These are phyloP conservation scores for Rhizophora apiculata DNA, from an alignment of 345 rosid species.

Conservation along the genomic window DNA sequence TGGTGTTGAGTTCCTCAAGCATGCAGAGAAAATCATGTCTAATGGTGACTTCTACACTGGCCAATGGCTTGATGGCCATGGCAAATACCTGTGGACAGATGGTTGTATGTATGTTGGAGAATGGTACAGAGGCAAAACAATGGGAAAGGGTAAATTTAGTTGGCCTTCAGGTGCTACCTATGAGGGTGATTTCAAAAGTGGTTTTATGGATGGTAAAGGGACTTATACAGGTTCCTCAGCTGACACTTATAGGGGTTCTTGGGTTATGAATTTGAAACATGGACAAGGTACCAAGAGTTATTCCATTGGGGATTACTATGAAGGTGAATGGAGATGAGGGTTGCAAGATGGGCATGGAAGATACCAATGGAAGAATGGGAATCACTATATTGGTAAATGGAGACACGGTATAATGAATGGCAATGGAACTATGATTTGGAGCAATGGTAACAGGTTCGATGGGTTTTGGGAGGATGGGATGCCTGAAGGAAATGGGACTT, in stretches of 20 bases:
- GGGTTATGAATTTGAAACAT: conserved; percentile 91
- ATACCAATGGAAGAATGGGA: conserved; percentile 84
- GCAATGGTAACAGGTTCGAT: conserved; percentile 78
- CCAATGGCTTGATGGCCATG: conserved; percentile 72
- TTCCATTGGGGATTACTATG: conserved; percentile 72
- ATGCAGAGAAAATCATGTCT: conserved; percentile 53
- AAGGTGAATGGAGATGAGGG: conserved; percentile 91
- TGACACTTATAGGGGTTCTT: conserved; percentile 64
- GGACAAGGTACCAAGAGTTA: conserved; percentile 73
- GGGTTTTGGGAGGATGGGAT: conserved; percentile 87
- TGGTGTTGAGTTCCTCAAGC: conserved; percentile 16
- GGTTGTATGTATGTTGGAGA: conserved; percentile 95
- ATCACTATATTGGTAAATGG: conserved; percentile 80
- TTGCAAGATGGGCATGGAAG: conserved; percentile 82
- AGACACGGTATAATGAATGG: conserved; percentile 70
- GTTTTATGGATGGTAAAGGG: conserved; percentile 91
- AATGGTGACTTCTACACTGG: conserved; percentile 92
- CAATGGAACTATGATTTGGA: conserved; percentile 84
- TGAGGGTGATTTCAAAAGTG: conserved; percentile 90
- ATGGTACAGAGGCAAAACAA: conserved; percentile 66
- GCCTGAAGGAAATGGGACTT: conserved; percentile 90
- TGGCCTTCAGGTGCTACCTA: conserved; percentile 98
- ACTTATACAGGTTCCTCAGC: conserved; percentile 73
- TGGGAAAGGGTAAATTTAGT: conserved; percentile 84
- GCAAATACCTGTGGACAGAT: conserved; percentile 88